A percentile compares a stretch with the other conserved stretches of the same genome.
These are phyloP conservation scores for Macrocystidia cucumis DNA, from an alignment of 1,284 basidiomycete species.

Conservation along the genomic window DNA sequence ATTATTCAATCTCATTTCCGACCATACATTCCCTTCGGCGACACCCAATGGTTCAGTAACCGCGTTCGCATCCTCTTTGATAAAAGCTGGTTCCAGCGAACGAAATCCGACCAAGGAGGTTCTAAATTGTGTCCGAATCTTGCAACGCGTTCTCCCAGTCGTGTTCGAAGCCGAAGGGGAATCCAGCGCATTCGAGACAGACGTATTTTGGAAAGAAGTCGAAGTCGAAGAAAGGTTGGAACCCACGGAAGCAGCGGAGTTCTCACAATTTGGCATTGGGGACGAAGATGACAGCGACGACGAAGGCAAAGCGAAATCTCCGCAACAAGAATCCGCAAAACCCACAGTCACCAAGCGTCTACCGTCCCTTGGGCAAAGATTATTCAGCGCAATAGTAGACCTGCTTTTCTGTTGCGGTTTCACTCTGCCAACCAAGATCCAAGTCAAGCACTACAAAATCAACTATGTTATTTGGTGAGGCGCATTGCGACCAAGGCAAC, in stretches of 20 bases:
- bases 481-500: background rate
- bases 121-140: conserved; percentile 80
- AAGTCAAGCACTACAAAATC: conserved; percentile 79
- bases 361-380: conserved; percentile 71
- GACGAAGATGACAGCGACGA: conserved; percentile 59
- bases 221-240: conserved; percentile 34
- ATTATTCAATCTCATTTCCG: conserved; percentile 75
- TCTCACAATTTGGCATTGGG: conserved; percentile 75
- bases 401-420: conserved; percentile 89
- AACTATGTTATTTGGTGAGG: conserved; percentile 79
- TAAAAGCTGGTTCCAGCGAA: conserved; percentile 46
- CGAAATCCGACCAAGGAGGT: conserved; percentile 76
- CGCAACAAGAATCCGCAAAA: conserved; percentile 16
- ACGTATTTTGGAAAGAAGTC: conserved; percentile 66
- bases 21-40: conserved; percentile 73
- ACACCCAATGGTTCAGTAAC: conserved; percentile 46
- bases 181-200: conserved; percentile 58
- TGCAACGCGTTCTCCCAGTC: conserved; percentile 83
- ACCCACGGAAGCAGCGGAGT: conserved; percentile 18
- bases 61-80: conserved; percentile 62
- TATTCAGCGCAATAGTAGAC: conserved; percentile 77
- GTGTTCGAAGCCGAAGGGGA: conserved; percentile 80
- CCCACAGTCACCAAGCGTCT: conserved; percentile 34
- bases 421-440: conserved; percentile 73
- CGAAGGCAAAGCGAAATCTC: conserved; percentile 14